phyloP scores from a whole-genome alignment of 768 basidiomycete genomes.

The Artomyces pyxidatus region DNA sequence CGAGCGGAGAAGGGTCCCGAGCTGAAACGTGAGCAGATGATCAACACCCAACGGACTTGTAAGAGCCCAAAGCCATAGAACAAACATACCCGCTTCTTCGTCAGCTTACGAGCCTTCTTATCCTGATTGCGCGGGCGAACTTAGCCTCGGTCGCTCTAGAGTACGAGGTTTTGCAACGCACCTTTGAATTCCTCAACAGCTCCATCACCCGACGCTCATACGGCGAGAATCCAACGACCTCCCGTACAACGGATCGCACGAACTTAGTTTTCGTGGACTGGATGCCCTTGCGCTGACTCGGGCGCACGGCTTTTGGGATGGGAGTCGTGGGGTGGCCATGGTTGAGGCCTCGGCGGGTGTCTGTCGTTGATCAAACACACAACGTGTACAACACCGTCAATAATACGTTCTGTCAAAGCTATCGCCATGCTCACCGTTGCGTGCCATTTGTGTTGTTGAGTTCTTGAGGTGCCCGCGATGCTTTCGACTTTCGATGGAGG shows the following conservation, averaged over 20 bases:
- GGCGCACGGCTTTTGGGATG: conserved; percentile 66
- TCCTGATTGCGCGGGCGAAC: conserved; percentile 52
- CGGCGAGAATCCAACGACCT: conserved; percentile 95
- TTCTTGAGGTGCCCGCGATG: conserved; percentile 2
- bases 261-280: conserved; percentile 88
- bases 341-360: conserved; percentile 80
- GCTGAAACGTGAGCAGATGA: too few relatives aligned
- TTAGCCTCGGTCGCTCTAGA: too few relatives aligned
- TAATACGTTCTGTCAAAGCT: not conserved
- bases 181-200: conserved; percentile 95
- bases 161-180: conserved; percentile 30
- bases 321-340: conserved; percentile 84
- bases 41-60: conserved; percentile 6
- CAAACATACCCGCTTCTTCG: conserved; percentile 93
- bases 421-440: conserved; percentile 51
- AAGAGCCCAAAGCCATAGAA: not conserved
- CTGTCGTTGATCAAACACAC: too few relatives aligned
- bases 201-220: conserved; percentile 99
- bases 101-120: conserved; percentile 98
- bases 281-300: conserved; percentile 89
- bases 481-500: not conserved
- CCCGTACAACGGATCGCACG: conserved; percentile 87
- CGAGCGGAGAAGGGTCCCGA: conserved; percentile 95
- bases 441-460: conserved; percentile 67
- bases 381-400: conserved; percentile 4